These are phyloP conservation scores for Cladosporium sphaerospermum DNA, from an alignment of 2,329 filamentous ascomycete genomes.

Conservation along the genomic window DNA sequence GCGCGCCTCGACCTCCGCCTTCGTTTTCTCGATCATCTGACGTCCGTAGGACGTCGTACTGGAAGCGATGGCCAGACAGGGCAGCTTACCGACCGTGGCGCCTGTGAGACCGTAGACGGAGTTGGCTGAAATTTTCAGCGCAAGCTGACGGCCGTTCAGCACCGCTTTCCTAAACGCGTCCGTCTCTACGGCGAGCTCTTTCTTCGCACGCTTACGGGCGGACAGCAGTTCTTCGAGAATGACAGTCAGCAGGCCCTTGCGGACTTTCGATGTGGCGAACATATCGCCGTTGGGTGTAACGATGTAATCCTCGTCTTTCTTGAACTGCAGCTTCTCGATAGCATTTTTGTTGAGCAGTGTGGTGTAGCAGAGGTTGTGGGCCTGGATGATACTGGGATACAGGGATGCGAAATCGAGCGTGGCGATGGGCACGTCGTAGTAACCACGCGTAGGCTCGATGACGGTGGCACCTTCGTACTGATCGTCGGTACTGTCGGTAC, in stretches of 20 bases:
- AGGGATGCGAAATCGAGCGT: slow-evolving; percentile 98
- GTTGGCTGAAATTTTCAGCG: slow-evolving; percentile 94
- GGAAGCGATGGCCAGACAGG: slow-evolving; percentile 89
- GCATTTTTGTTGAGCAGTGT: slow-evolving; percentile 75
- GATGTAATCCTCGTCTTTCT: slow-evolving; percentile 92
- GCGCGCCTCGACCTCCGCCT: slow-evolving; percentile 82
- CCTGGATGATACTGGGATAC: slow-evolving; percentile 98
- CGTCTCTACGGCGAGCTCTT: slow-evolving; percentile 78
- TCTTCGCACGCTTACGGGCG: slow-evolving; percentile 93
- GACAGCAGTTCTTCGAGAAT: slow-evolving; percentile 89
- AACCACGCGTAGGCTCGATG: slow-evolving; percentile 88
- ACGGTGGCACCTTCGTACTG: slow-evolving; percentile 98
- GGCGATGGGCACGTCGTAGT: slow-evolving; percentile 90
- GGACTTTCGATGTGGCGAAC: slow-evolving; percentile 80
- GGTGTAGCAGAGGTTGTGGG: slow-evolving; percentile 96
- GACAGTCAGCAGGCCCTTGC: slow-evolving; percentile 86
- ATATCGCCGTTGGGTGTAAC: slow-evolving; percentile 90
- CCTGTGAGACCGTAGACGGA: slow-evolving; percentile 96
- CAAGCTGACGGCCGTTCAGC: slow-evolving; percentile 91
- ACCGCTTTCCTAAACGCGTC: slow-evolving; percentile 98
- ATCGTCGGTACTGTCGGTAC: slow-evolving; percentile 64
- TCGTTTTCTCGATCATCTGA: slow-evolving; percentile 98
- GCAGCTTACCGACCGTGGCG: slow-evolving; percentile 90
- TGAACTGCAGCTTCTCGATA: slow-evolving; percentile 68
- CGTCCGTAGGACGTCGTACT: slow-evolving; percentile 96